These are phyloP conservation scores for Lactarius indigo DNA, from an alignment of 768 basidiomycete genomes.

Conservation along the genomic window DNA sequence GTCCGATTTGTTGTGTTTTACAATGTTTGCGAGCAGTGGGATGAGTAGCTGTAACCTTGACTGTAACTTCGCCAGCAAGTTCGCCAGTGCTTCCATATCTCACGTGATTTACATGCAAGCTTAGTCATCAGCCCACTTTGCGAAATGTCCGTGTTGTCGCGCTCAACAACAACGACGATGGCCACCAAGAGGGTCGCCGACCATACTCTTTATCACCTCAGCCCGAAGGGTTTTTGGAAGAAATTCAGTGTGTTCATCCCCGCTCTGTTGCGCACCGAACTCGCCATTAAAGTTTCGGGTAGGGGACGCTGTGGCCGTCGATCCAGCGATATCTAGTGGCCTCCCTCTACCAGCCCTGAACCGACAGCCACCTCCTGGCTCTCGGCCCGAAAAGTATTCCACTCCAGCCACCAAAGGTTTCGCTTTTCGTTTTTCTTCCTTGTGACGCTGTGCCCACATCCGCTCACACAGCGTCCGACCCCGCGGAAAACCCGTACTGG, in stretches of 20 bases:
- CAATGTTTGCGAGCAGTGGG: too few species aligned
- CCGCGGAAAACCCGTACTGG: conserved; percentile 90
- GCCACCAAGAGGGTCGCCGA: conserved; percentile 80
- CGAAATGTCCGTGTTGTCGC: not conserved
- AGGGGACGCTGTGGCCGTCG: conserved; percentile 83
- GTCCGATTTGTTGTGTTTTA: too few species aligned
- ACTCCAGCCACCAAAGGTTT: conserved; percentile 87
- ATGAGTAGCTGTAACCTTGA: too few species aligned
- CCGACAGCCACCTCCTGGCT: conserved; percentile 86
- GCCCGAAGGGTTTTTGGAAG: conserved; percentile 93
- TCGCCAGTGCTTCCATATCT: too few species aligned
- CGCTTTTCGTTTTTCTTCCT: conserved; percentile 16
- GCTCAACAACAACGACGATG: conserved; percentile 39
- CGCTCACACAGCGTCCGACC: conserved; percentile 64
- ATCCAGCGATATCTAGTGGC: conserved; percentile 89
- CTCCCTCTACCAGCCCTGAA: conserved; percentile 71
- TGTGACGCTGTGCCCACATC: not conserved
- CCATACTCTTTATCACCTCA: conserved; percentile 85
- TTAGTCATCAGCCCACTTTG: conserved; percentile 12
- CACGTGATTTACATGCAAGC: not conserved
- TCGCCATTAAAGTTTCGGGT: conserved; percentile 14
- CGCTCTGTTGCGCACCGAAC: not conserved
- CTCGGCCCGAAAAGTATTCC: conserved; percentile 79
- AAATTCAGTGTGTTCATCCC: conserved; percentile 69
- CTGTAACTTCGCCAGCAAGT: too few species aligned